phyloP scores from a whole-genome alignment of 345 rosid genomes.

The Tarenaya hassleriana region DNA sequence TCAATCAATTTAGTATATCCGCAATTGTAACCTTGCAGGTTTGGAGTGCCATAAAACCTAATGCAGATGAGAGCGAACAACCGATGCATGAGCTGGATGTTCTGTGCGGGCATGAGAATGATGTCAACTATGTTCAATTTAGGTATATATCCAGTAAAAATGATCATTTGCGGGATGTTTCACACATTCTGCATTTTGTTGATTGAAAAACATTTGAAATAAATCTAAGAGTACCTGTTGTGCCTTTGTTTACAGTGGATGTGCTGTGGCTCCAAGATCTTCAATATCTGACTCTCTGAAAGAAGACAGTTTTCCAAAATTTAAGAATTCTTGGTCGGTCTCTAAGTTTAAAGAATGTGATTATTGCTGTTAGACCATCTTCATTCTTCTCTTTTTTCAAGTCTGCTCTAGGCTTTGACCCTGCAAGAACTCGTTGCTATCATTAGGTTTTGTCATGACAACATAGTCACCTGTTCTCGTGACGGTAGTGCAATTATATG shows the following conservation, averaged over 20 bases:
- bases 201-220: conserved; percentile 8
- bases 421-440: conserved; percentile 4
- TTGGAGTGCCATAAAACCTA: conserved; percentile 84
- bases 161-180: conserved; percentile 5
- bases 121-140: conserved; percentile 95
- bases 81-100: conserved; percentile 91
- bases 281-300: conserved; percentile 58
- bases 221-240: conserved; percentile 7
- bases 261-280: conserved; percentile 76
- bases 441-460: conserved; percentile 88
- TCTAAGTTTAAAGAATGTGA: conserved; percentile 9
- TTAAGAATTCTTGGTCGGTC: conserved; percentile 83
- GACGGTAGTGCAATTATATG: conserved; percentile 99
- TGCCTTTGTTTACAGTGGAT: conserved; percentile 63
- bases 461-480: conserved; percentile 96
- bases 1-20: conserved; percentile 20
- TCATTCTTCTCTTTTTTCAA: conserved; percentile 10
- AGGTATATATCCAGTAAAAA: conserved; percentile 41
- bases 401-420: conserved; percentile 16
- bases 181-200: conserved; percentile 19
- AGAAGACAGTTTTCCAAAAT: conserved; percentile 86
- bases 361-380: conserved; percentile 16
- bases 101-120: conserved; percentile 92
- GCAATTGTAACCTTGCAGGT: conserved; percentile 55
- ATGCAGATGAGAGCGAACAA: conserved; percentile 51